phyloP scores from a whole-genome alignment of 805 yeast genomes.

The Yarrowia hollandica region DNA sequence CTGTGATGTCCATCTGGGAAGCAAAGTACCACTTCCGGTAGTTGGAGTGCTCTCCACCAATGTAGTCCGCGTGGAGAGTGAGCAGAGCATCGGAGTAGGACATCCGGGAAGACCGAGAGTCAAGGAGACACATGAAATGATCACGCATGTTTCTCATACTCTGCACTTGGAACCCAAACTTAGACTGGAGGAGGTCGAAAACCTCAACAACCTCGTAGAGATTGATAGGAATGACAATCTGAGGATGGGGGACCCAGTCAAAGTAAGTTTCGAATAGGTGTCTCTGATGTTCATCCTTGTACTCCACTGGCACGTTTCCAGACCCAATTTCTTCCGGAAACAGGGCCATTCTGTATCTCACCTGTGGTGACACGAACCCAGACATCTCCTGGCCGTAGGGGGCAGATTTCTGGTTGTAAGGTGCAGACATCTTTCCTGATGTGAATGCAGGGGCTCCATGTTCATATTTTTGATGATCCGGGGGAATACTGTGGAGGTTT shows the following conservation, averaged over 20 bases:
- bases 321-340: constrained; percentile 19
- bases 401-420: constrained; percentile 16
- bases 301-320: background rate
- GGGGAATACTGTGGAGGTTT: background rate
- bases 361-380: constrained; percentile 17
- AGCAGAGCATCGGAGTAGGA: constrained; percentile 55
- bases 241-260: constrained; percentile 16
- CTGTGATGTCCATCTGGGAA: constrained; percentile 63
- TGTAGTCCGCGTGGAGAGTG: constrained; percentile 69
- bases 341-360: constrained; percentile 20
- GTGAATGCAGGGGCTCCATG: background rate
- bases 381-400: constrained; percentile 25
- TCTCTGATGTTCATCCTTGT: background rate
- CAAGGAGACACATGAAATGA: constrained; percentile 59
- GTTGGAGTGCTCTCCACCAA: constrained; percentile 69
- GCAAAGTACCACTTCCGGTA: constrained; percentile 78
- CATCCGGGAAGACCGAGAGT: constrained; percentile 69
- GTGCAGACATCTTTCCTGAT: constrained; percentile 16
- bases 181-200: constrained; percentile 51
- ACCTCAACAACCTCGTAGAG: constrained; percentile 55
- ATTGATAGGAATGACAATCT: constrained; percentile 33
- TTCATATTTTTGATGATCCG: constrained; percentile 24
- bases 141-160: constrained; percentile 68
- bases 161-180: constrained; percentile 71
- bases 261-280: constrained; percentile 7